Evolutionary conservation across 352 stramenopile species (phyloP).

Genomic region (Phytophthora europaea): DNA sequence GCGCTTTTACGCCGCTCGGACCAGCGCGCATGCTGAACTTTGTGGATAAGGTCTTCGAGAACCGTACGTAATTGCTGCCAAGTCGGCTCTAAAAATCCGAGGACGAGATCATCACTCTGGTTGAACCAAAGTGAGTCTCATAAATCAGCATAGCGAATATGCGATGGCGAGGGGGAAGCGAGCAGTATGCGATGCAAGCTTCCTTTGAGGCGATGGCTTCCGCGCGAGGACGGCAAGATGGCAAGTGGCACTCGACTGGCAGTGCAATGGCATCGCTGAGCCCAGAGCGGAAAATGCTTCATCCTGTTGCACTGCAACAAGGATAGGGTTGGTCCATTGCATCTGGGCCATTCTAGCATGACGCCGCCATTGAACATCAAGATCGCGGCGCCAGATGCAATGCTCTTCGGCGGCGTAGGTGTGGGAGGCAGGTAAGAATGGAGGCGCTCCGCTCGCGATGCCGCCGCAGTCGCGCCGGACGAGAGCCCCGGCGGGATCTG

Average conservation of each 20-base stretch:
- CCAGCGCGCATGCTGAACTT: neutral
- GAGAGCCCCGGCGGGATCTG: neutral
- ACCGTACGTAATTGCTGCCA: constrained; percentile 18
- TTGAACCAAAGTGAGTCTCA: constrained; percentile 36
- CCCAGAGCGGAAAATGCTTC: neutral
- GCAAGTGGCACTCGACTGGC: neutral
- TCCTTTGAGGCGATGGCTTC: neutral
- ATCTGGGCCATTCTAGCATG: constrained; percentile 3
- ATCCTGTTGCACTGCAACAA: neutral
- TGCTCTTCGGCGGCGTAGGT: neutral
- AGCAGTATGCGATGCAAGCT: neutral
- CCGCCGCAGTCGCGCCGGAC: neutral
- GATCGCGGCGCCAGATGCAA: neutral
- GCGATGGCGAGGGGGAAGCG: neutral
- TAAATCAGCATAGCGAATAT: constrained; percentile 30
- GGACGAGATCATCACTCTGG: constrained; percentile 45
- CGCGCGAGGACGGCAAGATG: neutral
- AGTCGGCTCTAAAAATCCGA: neutral
- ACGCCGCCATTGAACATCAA: neutral
- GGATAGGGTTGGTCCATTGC: neutral
- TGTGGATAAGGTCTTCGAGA: constrained; percentile 32
- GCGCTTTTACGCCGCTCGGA: neutral
- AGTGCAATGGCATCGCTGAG: neutral
- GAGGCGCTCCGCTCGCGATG: neutral
- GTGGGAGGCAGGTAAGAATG: neutral